phyloP scores from a whole-genome alignment of 164 flowering plant genomes.

The Chimonanthus salicifolius region DNA sequence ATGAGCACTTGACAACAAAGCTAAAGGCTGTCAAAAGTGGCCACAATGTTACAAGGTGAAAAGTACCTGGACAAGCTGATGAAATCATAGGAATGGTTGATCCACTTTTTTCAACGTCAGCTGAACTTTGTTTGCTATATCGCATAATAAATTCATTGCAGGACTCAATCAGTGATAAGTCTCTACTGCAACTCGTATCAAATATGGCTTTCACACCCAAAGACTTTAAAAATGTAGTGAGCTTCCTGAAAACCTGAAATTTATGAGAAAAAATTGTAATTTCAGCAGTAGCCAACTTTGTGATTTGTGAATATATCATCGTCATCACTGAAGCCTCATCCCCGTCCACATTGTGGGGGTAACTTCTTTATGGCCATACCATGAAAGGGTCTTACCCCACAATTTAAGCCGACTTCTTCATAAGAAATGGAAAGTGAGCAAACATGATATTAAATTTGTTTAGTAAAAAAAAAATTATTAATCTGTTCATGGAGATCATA shows the following conservation, averaged over 20 bases:
- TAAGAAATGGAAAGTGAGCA: no score
- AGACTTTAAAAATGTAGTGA: constrained; percentile 80
- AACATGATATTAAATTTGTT: no score
- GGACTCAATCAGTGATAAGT: constrained; percentile 69
- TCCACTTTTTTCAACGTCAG: constrained; percentile 27
- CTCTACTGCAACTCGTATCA: constrained; percentile 94
- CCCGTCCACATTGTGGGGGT: no score
- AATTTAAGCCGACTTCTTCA: no score
- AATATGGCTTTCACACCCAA: constrained; percentile 89
- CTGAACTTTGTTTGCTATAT: constrained; percentile 40
- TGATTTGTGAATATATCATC: background rate
- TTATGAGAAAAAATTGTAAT: background rate
- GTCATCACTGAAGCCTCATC: no score
- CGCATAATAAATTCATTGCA: constrained; percentile 80
- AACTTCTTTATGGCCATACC: no score
- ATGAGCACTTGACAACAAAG: no score
- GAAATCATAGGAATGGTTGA: constrained; percentile 70
- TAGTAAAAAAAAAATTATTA: no score
- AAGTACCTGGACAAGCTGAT: constrained; percentile 92
- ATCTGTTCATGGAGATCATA: no score
- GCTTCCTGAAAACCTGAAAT: constrained; percentile 66
- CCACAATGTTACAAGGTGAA: background rate
- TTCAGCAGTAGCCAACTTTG: background rate
- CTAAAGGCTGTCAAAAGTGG: background rate
- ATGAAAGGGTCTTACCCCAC: no score